Evolutionary conservation across 257 asterid genomes (phyloP).

Genomic region (Cruciata laevipes): DNA sequence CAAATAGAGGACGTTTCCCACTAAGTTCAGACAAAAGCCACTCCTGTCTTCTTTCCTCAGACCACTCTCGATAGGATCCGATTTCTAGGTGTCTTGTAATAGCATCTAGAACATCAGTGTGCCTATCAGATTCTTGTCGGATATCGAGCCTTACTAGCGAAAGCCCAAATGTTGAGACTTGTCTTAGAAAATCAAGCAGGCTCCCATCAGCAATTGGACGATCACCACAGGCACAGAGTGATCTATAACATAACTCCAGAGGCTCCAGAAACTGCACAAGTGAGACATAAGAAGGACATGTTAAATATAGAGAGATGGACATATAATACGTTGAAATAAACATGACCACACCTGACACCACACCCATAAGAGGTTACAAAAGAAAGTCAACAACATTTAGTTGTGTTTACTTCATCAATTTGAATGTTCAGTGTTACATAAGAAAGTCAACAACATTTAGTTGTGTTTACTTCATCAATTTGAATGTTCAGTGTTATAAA

Average conservation of each 20-base stretch:
- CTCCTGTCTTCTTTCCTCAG: constrained; percentile 75
- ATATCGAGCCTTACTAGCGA: constrained; percentile 87
- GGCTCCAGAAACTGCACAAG: constrained; percentile 73
- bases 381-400: neutral
- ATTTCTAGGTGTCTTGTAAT: constrained; percentile 70
- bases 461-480: too few species aligned
- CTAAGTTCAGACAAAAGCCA: constrained; percentile 88
- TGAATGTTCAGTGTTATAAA: neutral
- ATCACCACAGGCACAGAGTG: constrained; percentile 84
- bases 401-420: too few species aligned
- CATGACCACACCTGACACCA: neutral
- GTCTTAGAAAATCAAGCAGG: constrained; percentile 91
- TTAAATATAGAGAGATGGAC: neutral
- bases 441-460: neutral
- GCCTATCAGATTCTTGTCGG: constrained; percentile 90
- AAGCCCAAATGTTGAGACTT: constrained; percentile 92
- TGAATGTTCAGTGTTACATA: neutral
- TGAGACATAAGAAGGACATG: constrained; percentile 2
- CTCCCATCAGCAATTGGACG: constrained; percentile 87
- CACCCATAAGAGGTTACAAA: neutral
- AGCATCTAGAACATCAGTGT: constrained; percentile 87
- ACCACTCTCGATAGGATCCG: constrained; percentile 88
- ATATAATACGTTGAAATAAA: neutral
- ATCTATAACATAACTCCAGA: constrained; percentile 88
- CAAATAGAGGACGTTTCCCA: constrained; percentile 86